phyloP scores from a whole-genome alignment of 192 early-diverging fungal species.

The Dissophora globulifera region DNA sequence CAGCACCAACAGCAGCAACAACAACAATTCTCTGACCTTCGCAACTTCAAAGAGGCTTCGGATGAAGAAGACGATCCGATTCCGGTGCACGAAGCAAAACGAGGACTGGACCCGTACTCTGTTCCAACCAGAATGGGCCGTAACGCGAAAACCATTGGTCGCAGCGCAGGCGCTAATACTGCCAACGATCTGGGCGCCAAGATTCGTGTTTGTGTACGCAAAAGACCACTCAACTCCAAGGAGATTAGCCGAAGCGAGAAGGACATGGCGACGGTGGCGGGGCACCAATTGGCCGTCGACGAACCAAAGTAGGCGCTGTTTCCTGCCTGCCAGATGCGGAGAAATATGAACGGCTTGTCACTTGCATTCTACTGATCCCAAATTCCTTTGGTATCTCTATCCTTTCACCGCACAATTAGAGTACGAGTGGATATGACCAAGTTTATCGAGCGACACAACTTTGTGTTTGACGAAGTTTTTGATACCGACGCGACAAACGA shows the following conservation, averaged over 20 bases:
- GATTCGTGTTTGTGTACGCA: conserved; percentile 97
- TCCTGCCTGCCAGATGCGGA: too few relatives aligned
- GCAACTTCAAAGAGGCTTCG: conserved; percentile 52
- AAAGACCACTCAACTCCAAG: conserved; percentile 91
- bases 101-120: conserved; percentile 79
- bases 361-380: too few relatives aligned
- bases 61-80: conserved; percentile 55
- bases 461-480: conserved; percentile 97
- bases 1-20: conserved; percentile 37
- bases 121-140: conserved; percentile 62
- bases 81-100: conserved; percentile 33
- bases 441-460: conserved; percentile 94
- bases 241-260: conserved; percentile 84
- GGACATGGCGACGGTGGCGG: conserved; percentile 79
- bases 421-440: conserved; percentile 95
- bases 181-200: conserved; percentile 74
- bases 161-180: conserved; percentile 24
- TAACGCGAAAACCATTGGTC: conserved; percentile 31
- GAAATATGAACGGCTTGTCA: too few relatives aligned
- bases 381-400: too few relatives aligned
- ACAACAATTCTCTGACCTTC: conserved; percentile 19
- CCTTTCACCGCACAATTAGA: conserved; percentile 56
- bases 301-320: conserved; percentile 89
- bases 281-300: conserved; percentile 83
- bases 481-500: conserved; percentile 83